phyloP scores from a whole-genome alignment of 495 filamentous ascomycete genomes.

The Penicillium coprophilum region DNA sequence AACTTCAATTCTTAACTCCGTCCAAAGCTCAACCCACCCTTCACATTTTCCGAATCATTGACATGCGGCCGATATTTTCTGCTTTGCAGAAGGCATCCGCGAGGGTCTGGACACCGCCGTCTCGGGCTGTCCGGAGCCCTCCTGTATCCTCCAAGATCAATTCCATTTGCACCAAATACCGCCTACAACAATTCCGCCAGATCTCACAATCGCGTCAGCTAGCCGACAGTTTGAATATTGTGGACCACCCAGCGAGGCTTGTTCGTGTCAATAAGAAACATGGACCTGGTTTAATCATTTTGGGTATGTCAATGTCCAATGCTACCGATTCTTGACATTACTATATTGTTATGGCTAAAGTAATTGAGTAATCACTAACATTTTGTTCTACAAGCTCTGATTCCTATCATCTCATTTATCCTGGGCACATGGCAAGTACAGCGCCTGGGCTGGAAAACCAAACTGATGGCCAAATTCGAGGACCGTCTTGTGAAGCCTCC shows the following conservation, averaged over 20 bases:
- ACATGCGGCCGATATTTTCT: conserved; percentile 38
- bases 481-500: conserved; percentile 85
- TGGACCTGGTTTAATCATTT: conserved; percentile 76
- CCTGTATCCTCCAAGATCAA: conserved; percentile 28
- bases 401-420: conserved; percentile 85
- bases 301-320: conserved; percentile 53
- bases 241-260: conserved; percentile 79
- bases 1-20: neutral
- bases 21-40: neutral
- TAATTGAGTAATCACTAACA: conserved; percentile 9
- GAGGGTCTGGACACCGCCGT: conserved; percentile 22
- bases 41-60: neutral
- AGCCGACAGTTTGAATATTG: conserved; percentile 56
- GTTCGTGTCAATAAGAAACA: conserved; percentile 72
- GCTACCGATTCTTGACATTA: neutral
- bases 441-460: conserved; percentile 89
- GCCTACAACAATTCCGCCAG: conserved; percentile 38
- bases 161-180: conserved; percentile 41
- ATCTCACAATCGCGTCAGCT: conserved; percentile 26
- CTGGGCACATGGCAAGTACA: conserved; percentile 97
- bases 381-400: conserved; percentile 57
- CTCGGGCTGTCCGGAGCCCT: conserved; percentile 20
- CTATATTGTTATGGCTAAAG: neutral
- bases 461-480: conserved; percentile 83
- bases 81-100: conserved; percentile 28